Base-by-base conservation (phyloP, 192 early-diverging fungal genomes). In the Mortierella claussenii region DNA sequence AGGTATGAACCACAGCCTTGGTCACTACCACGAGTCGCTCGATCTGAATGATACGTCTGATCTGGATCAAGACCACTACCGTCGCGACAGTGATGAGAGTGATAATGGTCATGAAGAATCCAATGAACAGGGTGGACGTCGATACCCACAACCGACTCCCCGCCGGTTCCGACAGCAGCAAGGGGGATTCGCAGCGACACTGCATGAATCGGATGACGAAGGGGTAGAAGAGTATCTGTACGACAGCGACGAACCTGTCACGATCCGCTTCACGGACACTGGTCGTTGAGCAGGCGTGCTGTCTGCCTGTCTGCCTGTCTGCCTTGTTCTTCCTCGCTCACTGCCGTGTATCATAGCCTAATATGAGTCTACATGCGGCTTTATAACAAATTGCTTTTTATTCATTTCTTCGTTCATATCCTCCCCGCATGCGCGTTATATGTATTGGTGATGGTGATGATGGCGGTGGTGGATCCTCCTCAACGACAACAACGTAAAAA, bases 151-250 rank as follows among this genome's bases (percentile, higher is more conserved):
- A 15, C 49, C 55, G 3, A 47, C 71, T 7, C 71, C 71, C 15
- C 28, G 71, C 17, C 62, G 71, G n/a, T 66, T 75, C 30, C 50
- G 71, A 17, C 42, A 62, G 15, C 55, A 59, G 23, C 23, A 55
- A 4, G 15, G 27, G 0, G 55, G 46, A 6, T 37, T 27, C 24
- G 18, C 32, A 2, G 15, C 68, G 26, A 46, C 50, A 43, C 1
- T 55, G 26, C 20, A 33, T 4, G 32, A 64, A 34, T 45, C 46
- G 3, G 60, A 52, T 21, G 63, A 53, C 24, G 71, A 75, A 45
- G 70, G 52, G 17, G 47, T 55, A 18, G 71, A 75, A 60, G 71
- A 75, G 45, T 65, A 75, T 45, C 11, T 75, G 49, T 75, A 75
- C 32, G 71, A 75, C 52, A 75, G 71, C 21, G 71, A 75, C 30